Evolutionary conservation across 1,139 yeast genomes (phyloP).

Genomic region (Candida tunisiensis): DNA sequence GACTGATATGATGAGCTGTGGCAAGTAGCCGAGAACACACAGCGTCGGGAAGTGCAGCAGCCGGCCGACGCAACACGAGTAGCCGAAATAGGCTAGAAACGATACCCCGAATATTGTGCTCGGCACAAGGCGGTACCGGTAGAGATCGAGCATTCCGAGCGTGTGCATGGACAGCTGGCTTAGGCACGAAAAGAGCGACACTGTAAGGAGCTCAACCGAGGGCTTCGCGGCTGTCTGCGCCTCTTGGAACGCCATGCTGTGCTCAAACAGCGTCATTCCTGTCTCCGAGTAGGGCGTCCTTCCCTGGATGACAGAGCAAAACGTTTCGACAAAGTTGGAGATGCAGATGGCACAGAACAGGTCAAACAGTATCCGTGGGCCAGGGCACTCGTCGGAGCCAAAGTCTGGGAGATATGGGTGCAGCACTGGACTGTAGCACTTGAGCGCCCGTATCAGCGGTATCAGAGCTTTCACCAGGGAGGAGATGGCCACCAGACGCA

Average conservation of each 20-base stretch:
- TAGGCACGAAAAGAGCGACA: conserved; percentile 33
- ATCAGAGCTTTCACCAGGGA: conserved; percentile 21
- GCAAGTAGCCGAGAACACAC: conserved; percentile 38
- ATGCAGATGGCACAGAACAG: conserved; percentile 32
- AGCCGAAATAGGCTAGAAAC: conserved; percentile 30
- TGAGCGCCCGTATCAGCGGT: conserved; percentile 25
- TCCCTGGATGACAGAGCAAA: conserved; percentile 44
- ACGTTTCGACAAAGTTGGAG: conserved; percentile 56
- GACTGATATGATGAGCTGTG: conserved; percentile 37
- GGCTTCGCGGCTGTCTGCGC: conserved; percentile 36
- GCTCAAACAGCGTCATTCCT: conserved; percentile 59
- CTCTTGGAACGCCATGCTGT: conserved; percentile 59
- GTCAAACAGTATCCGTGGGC: not conserved
- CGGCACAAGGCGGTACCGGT: conserved; percentile 41
- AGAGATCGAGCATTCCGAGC: conserved; percentile 35
- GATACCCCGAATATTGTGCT: conserved; percentile 38
- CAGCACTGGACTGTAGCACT: conserved; percentile 8
- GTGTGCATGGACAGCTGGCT: conserved; percentile 43
- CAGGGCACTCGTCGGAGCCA: not conserved
- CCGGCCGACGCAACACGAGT: conserved; percentile 22
- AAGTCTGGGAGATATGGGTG: not conserved
- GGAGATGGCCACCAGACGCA: conserved; percentile 24
- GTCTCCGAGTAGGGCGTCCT: conserved; percentile 44
- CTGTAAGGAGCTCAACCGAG: conserved; percentile 33
- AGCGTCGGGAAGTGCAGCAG: conserved; percentile 35